A percentile compares a stretch with the other conserved stretches of the same genome.
phyloP scores from a whole-genome alignment of 768 basidiomycete species.

The Sporobolomyces phaffii region DNA sequence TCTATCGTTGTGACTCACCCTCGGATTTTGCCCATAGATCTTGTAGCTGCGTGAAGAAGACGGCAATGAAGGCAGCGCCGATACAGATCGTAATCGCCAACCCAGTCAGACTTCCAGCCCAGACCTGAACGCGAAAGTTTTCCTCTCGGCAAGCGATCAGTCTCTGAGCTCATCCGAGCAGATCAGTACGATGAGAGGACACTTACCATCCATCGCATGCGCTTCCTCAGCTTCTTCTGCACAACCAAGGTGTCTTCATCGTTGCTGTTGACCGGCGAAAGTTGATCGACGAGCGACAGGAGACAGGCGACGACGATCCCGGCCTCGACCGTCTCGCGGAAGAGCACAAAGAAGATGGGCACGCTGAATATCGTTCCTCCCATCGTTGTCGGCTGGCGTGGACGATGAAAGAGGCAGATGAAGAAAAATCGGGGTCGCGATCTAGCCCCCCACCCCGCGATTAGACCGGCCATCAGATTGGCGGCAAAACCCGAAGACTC shows the following conservation, averaged over 20 bases:
- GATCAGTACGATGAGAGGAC: too few species aligned
- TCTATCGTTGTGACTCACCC: conserved; percentile 2
- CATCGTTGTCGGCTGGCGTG: not conserved
- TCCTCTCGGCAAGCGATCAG: too few species aligned
- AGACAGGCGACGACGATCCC: conserved; percentile 84
- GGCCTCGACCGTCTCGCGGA: conserved; percentile 74
- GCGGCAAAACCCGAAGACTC: too few species aligned
- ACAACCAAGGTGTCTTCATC: not conserved
- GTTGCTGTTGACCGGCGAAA: not conserved
- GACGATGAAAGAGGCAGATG: not conserved
- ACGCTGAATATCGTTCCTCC: not conserved
- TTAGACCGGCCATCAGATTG: too few species aligned
- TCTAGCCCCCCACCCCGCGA: too few species aligned
- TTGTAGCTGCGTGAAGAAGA: conserved; percentile 85
- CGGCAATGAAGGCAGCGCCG: conserved; percentile 83
- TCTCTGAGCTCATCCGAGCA: too few species aligned
- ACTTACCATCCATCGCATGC: conserved; percentile 9
- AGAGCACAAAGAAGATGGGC: conserved; percentile 14
- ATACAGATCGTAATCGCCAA: conserved; percentile 70
- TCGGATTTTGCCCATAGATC: conserved; percentile 70
- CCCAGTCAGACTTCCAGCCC: conserved; percentile 55
- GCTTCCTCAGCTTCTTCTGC: conserved; percentile 7
- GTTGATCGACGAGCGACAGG: conserved; percentile 54
- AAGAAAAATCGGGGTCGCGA: too few species aligned
- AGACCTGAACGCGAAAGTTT: too few species aligned